phyloP scores from a whole-genome alignment of 495 filamentous ascomycete genomes.

The Corynascus novoguineensis region DNA sequence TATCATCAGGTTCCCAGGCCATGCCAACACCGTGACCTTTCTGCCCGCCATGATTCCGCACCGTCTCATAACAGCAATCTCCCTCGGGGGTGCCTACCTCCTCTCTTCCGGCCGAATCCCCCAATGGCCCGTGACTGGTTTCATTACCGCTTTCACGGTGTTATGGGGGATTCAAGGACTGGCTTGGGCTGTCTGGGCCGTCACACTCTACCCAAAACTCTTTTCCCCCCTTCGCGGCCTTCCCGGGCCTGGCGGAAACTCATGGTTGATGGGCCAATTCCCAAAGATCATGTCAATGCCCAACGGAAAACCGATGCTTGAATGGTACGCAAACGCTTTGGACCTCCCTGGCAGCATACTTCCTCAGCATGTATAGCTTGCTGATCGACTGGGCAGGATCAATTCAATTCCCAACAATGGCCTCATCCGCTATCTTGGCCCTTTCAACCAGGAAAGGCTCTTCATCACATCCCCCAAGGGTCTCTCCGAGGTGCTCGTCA shows the following conservation, averaged over 20 bases:
- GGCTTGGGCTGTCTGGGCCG: constrained; percentile 38
- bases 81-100: constrained; percentile 31
- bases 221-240: constrained; percentile 66
- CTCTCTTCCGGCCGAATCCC: constrained; percentile 24
- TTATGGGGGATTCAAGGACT: constrained; percentile 28
- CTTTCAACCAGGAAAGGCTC: constrained; percentile 68
- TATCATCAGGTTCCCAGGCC: background rate
- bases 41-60: constrained; percentile 20
- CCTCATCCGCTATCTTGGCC: constrained; percentile 66
- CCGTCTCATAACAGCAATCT: constrained; percentile 19
- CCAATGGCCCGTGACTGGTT: constrained; percentile 23
- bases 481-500: constrained; percentile 59
- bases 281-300: constrained; percentile 50
- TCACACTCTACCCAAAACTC: constrained; percentile 63
- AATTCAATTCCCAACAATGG: constrained; percentile 77
- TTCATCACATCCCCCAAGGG: constrained; percentile 60
- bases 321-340: constrained; percentile 55
- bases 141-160: constrained; percentile 23
- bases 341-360: no score
- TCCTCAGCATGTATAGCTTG: background rate
- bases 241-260: constrained; percentile 47
- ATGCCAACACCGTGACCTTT: background rate
- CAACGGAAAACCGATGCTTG: constrained; percentile 54
- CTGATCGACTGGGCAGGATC: constrained; percentile 40
- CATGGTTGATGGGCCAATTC: constrained; percentile 52